Evolutionary conservation across 768 basidiomycete genomes (phyloP), one percentile per base, ranked within the genome.

Genomic region (Boletus barrowsii): DNA sequence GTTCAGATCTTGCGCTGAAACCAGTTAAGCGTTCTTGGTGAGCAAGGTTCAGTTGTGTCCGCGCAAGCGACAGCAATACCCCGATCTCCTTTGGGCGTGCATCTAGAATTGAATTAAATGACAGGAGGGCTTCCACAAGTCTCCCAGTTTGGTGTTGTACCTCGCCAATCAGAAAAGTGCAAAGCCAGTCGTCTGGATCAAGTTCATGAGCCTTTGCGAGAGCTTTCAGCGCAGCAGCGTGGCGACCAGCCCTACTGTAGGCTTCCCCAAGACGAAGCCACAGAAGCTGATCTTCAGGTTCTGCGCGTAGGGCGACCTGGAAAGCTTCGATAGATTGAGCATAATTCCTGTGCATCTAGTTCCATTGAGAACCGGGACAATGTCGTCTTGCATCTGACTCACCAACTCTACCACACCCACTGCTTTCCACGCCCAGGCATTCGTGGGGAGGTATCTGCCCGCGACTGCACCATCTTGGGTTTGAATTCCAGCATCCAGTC

Each of bases 391-490:
- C 33, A 45, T 15, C 20, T 20, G 42, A 74, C 87, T 70, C 63
- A 94, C 96, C 73, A 95, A 73, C 68, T 95, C 93, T 2, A 94
- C 94, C 1, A 92, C 83, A 1, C 93, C 97, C 35, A 93, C 72
- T 20, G 94, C 95, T 71, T 97, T 98, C 95, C 96, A 99, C 4
- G 97, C 97, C 97, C 97, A 99, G 9, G 87, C 81, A 62, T 96
- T 94, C 36, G 83, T 84, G 0, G 90, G 87, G 41, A 83, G 75
- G 66, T 86, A 86, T 60, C 81, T 75, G 3, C 70, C 66, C 5
- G 73, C 66, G n/a, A 71, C 68, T 4, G 66, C 67, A 11, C 67
- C 67, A 45, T 79, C 78, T 9, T 76, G 73, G 49, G 62, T 71
- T 59, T 73, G 77, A 46, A 81, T 72, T 13, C 78, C 86, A 22